phyloP scores from a whole-genome alignment of 2,329 filamentous ascomycete genomes.

The Fusarium longipes region DNA sequence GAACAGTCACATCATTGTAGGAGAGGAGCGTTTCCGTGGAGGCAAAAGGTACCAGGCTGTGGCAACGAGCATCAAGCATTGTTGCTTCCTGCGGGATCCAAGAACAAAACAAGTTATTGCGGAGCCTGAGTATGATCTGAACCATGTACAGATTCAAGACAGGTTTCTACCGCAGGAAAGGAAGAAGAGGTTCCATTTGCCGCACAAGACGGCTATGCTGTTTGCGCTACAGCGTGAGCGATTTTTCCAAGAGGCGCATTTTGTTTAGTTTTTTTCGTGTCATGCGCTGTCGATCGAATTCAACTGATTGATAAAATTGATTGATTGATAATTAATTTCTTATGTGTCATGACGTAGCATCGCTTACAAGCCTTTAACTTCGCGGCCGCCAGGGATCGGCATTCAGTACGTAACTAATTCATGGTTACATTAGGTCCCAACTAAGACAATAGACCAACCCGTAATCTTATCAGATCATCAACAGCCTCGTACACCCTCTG shows the following conservation, averaged over 20 bases:
- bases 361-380: no score
- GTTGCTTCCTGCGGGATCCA: slow-evolving; percentile 45
- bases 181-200: slow-evolving; percentile 47
- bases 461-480: slow-evolving; percentile 30
- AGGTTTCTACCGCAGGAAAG: slow-evolving; percentile 44
- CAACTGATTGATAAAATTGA: background rate
- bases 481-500: background rate
- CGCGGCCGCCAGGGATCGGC: slow-evolving; percentile 2
- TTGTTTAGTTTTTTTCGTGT: slow-evolving; percentile 27
- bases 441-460: background rate
- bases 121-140: slow-evolving; percentile 41
- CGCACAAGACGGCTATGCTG: slow-evolving; percentile 46
- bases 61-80: slow-evolving; percentile 46
- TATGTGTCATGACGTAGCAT: slow-evolving; percentile 14
- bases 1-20: slow-evolving; percentile 45
- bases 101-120: slow-evolving; percentile 44
- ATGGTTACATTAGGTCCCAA: background rate
- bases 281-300: background rate
- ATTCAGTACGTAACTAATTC: slow-evolving; percentile 10
- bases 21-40: slow-evolving; percentile 45
- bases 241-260: slow-evolving; percentile 46
- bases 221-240: slow-evolving; percentile 45
- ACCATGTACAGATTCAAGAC: slow-evolving; percentile 42
- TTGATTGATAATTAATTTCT: slow-evolving; percentile 1
- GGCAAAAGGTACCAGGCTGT: slow-evolving; percentile 45